Evolutionary conservation across 164 flowering plant genomes (phyloP).

Genomic region (Magnolia kwangsiensis): DNA sequence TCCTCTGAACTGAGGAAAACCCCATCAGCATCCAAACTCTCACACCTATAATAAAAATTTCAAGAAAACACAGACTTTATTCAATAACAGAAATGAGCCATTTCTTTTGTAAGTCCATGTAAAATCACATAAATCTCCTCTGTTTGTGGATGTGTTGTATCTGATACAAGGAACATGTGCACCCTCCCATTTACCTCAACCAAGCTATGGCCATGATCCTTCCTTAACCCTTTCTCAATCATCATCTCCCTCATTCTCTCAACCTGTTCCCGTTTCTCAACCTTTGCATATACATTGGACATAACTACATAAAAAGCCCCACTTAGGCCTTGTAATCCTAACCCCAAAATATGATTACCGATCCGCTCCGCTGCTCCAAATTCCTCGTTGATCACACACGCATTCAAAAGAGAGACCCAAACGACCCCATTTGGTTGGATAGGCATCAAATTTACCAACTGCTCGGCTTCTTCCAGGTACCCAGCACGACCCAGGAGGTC

Average conservation of each 20-base stretch:
- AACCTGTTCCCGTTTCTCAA: constrained; percentile 5
- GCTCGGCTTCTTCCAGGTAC: constrained; percentile 18
- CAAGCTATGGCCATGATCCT: neutral
- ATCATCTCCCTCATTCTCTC: constrained; percentile 3
- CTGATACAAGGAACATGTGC: constrained; percentile 5
- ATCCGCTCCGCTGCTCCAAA: neutral
- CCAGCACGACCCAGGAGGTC: constrained; percentile 36
- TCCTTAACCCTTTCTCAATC: constrained; percentile 4
- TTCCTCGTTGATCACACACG: constrained; percentile 1
- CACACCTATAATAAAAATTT: neutral
- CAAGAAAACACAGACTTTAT: neutral
- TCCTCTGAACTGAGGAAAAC: too few species aligned
- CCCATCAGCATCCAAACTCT: too few species aligned
- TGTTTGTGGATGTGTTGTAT: constrained; percentile 6
- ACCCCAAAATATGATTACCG: neutral
- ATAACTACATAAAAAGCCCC: constrained; percentile 3
- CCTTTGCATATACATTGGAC: constrained; percentile 10
- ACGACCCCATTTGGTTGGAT: constrained; percentile 15
- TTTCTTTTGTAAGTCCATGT: constrained; percentile 4
- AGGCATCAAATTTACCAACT: constrained; percentile 20
- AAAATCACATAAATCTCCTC: constrained; percentile 2
- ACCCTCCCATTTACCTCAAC: constrained; percentile 9
- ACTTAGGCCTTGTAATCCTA: constrained; percentile 1
- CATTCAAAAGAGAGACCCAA: constrained; percentile 24
- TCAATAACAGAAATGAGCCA: neutral